Evolutionary conservation across 1,139 yeast genomes (phyloP), one percentile per base, ranked within the genome.

Genomic region (Pichia sp.): DNA sequence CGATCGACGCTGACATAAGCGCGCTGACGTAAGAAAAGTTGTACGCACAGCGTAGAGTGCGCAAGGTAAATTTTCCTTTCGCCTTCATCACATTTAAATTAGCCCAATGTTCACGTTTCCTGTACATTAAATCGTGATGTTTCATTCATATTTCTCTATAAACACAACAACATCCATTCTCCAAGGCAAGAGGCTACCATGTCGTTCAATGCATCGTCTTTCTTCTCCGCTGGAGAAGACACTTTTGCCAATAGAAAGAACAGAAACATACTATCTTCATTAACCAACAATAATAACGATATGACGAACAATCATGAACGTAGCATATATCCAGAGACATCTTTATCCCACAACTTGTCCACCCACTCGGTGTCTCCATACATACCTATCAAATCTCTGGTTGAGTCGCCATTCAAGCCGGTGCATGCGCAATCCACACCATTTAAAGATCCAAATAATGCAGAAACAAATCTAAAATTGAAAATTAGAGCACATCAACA

Each of bases 321-420:
- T 11, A 38, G 22, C 4, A 15, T 38, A 14, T 38, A 38, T n/a
- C 40, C 40, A 7, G 40, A 38, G 17, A 38, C 40, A 11, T 38
- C 33, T 27, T 22, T 38, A 15, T 20, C 33, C 12, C 40, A 38
- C 18, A 38, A 38, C 28, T 21, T 38, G 4, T 15, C 40, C n/a
- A n/a, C 30, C 12, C 18, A 24, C 4, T 37, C 32, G 17, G 32
- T 28, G 10, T 31, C 58, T 4, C 48, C 57, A 3, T 45, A 54
- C 32, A 52, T 57, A 3, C 60, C 62, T 3, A 53, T 60, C 27
- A 61, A 59, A 44, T 62, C 66, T 17, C 47, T 63, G 20, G 55
- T 62, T 20, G 55, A 58, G 20, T 61, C 67, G 2, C 66, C 67
- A 4, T 61, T 62, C 47, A 56, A 57, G 36, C 43, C 54, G 10